These are phyloP conservation scores for Colletotrichum tropicicola DNA, from an alignment of 2,329 filamentous ascomycete species.

Conservation along the genomic window DNA sequence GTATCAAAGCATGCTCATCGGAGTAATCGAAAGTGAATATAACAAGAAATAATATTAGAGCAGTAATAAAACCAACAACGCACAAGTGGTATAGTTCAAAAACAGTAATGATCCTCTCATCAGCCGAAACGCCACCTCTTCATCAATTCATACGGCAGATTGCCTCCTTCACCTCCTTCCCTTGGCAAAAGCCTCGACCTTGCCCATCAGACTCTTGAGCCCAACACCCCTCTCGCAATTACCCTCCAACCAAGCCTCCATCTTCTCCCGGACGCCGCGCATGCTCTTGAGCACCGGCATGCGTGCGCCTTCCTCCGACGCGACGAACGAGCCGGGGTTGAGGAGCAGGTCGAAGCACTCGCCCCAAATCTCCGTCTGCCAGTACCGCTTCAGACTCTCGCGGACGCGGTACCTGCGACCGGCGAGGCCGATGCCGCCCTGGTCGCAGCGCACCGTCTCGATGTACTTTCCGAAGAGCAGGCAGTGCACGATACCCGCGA, in stretches of 20 bases:
- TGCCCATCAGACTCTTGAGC: constrained; percentile 75
- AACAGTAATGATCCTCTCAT: neutral
- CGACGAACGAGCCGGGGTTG: constrained; percentile 78
- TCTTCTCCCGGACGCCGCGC: constrained; percentile 73
- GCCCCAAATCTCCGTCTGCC: constrained; percentile 92
- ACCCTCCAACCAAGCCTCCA: constrained; percentile 84
- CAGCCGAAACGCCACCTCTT: constrained; percentile 22
- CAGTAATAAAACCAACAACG: neutral
- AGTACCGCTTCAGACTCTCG: constrained; percentile 91
- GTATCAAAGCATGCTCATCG: too few relatives aligned
- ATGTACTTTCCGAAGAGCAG: constrained; percentile 96
- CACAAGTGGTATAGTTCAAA: constrained; percentile 28
- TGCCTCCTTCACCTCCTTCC: constrained; percentile 36
- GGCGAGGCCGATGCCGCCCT: constrained; percentile 63
- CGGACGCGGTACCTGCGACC: constrained; percentile 80
- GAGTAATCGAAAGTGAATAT: too few relatives aligned
- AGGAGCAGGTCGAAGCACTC: constrained; percentile 86
- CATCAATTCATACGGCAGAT: constrained; percentile 7
- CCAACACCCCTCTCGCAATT: constrained; percentile 85
- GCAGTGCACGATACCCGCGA: constrained; percentile 87
- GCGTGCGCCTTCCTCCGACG: constrained; percentile 68
- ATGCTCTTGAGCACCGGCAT: constrained; percentile 81
- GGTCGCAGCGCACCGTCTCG: constrained; percentile 72
- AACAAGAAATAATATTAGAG: neutral
- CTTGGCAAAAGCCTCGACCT: constrained; percentile 63